These are phyloP conservation scores for Talaromyces funiculosus DNA, from an alignment of 2,329 filamentous ascomycete genomes.

Conservation along the genomic window DNA sequence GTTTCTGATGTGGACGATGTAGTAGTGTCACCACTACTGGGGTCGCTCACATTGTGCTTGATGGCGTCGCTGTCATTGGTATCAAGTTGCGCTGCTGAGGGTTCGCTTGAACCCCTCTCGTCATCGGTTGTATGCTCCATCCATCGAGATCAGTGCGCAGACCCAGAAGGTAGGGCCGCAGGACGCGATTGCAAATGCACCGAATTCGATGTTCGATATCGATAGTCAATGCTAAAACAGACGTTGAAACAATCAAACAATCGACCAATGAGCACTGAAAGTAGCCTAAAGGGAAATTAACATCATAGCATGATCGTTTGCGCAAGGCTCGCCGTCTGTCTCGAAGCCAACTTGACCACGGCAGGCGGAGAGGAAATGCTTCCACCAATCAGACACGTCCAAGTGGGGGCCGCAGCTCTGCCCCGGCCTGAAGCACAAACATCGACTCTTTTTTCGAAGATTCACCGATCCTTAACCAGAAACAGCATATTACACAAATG, in stretches of 20 bases:
- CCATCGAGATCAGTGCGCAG: conserved; percentile 5
- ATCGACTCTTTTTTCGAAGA: not conserved
- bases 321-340: not conserved
- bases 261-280: not conserved
- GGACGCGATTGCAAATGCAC: not conserved
- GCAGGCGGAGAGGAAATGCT: not conserved
- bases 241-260: not conserved
- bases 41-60: not conserved
- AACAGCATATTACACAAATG: not conserved
- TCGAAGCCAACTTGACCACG: not conserved
- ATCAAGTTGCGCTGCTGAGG: conserved; percentile 1
- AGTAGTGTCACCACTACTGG: not conserved
- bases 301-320: too few relatives aligned
- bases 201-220: not conserved
- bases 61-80: not conserved
- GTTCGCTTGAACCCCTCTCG: conserved; percentile 8
- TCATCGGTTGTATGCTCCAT: conserved; percentile 15
- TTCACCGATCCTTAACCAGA: not conserved
- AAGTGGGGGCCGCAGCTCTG: not conserved
- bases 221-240: not conserved
- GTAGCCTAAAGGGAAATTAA: not conserved
- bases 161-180: not conserved
- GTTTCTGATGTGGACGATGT: not conserved
- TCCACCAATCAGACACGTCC: not conserved
- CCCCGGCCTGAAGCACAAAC: not conserved